Evolutionary conservation across 768 basidiomycete genomes (phyloP), one percentile per base, ranked within the genome.

Genomic region (Piloderma croceum): DNA sequence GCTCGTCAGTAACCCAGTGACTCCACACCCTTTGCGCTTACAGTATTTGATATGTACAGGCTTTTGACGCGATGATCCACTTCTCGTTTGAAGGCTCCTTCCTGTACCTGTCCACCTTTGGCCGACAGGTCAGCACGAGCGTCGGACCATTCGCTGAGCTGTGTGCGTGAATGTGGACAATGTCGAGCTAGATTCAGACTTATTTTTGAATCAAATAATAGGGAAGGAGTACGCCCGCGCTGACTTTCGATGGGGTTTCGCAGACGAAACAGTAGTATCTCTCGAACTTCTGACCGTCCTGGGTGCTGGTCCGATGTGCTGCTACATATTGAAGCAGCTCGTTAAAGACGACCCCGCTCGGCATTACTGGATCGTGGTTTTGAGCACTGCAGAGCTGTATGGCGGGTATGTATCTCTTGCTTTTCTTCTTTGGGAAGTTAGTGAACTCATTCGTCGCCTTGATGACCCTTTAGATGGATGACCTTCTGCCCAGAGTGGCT

Each of bases 401-500:
- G 86, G 87, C 51, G 81, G 81, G 77, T 85, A 34, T 31, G 71
- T 56, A n/a, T 22, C n/a, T n/a, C 22, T 11, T 31, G 5, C 24
- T 38, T 31, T 27, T 13, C 19, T 7, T 6, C 24, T 17, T n/a
- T 20, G 7, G 5, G 2, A 13, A 24, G 6, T 4, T 12, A 31
- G 9, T 24, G 18, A 4, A 6, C 20, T 25, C 5, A n/a, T 15
- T 58, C 56, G 12, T 23, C 22, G 12, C 5, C 24, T 20, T 6
- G 23, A 20, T 22, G 4, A 1, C 10, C 22, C 15, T 24, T 24
- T 44, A 81, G 80, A 22, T 89, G 80, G 80, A 89, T 90, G 88
- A 90, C 87, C 3, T 90, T 90, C 62, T 81, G 79, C 53, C 88
- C 88, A 1, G 88, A 90, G 61, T 90, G 86, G 86, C 63, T 90